Base-by-base conservation (phyloP, 305 asterid genomes). In the Fraxinus ornus region DNA sequence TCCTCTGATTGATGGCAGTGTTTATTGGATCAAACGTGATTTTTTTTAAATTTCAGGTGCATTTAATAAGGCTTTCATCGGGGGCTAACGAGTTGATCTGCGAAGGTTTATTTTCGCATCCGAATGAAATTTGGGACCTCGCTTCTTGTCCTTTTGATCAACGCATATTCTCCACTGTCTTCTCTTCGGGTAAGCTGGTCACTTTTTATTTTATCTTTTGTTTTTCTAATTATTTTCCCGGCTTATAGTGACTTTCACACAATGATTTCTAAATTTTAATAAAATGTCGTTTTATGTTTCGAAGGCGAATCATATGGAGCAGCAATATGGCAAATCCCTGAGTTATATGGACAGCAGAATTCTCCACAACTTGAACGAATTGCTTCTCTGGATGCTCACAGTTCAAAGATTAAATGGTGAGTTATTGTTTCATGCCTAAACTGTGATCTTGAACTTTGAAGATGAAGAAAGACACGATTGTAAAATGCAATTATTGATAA, bases 111-210 rank as follows among this genome's bases (percentile, higher is more conserved):
- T 96, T 96, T 84, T 92, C 98, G 79, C 98, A 96, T 81, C 98
- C 99, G 22, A 91, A 91, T 82, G 98, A 94, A 87, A 92, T 96
- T 37, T 94, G 99, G 99, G 98, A 94, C 90, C 97, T 96, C 75
- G 94, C 94, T 47, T 93, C 98, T 3, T 96, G 95, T 81, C 99
- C 99, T 22, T 96, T 91, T 66, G 98, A 94, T 90, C 99, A 91
- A 71, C 93, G 98, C 57, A 92, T 96, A 76, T 96, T 96, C 88
- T 96, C 99, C 32, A 96, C 98, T 2, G 98, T 94, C 22, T 94
- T 90, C 86, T 96, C 93, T 79, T 92, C 97, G 2, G 97, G 97
- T 95, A 89, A 87, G 77, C 33, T 35, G 1, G 15, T 5, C 13
- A 68, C 33, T 30, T 13, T 70, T 10, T 30, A 3, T 13, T n/a